Evolutionary conservation across 1,284 basidiomycete species (phyloP).

Genomic region (Boletus semigastroideus): DNA sequence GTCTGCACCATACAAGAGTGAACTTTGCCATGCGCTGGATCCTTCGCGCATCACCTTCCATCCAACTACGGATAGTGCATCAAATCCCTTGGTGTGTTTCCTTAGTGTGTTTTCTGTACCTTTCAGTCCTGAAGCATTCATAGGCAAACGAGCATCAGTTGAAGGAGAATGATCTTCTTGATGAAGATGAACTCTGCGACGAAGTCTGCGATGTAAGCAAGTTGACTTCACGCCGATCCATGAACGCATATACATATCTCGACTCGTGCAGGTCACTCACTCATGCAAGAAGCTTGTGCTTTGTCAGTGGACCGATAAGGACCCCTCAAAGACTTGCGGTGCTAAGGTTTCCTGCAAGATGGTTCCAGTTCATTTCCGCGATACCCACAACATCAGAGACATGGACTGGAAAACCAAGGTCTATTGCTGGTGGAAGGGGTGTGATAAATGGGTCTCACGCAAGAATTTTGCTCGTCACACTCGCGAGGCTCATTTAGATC

Average conservation of each 20-base stretch:
- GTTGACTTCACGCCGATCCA: no score
- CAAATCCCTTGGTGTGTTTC: neutral
- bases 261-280: neutral
- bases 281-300: neutral
- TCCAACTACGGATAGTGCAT: neutral
- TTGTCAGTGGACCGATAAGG: constrained; percentile 4
- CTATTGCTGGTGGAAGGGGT: constrained; percentile 1
- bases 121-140: neutral
- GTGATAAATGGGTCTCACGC: fast-evolving
- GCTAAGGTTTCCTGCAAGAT: neutral
- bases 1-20: neutral
- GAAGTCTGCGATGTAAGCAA: neutral
- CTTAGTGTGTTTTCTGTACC: no score
- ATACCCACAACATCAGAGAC: neutral
- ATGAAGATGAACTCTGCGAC: neutral
- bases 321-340: neutral
- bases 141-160: neutral
- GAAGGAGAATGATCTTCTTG: neutral
- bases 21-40: constrained; percentile 7
- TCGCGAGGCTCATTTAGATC: constrained; percentile 3
- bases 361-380: neutral
- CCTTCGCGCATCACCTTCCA: neutral
- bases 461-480: constrained; percentile 14
- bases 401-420: fast-evolving
- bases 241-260: neutral